Base-by-base conservation (phyloP, 371 early-diverging fungal species). In the Apophysomyces ossiformis region DNA sequence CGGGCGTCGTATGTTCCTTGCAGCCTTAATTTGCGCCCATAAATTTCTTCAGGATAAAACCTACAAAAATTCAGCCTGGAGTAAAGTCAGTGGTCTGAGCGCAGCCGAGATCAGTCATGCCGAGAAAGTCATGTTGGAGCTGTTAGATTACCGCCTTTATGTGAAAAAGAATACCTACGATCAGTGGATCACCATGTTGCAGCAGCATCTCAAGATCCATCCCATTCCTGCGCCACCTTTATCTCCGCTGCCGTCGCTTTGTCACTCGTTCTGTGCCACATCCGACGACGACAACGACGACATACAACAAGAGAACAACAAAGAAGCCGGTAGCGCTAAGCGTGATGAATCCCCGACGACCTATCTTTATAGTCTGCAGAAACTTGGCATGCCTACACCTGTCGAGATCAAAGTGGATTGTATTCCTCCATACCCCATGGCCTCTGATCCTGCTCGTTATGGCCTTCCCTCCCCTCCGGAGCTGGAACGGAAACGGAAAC, bases 11-110 rank as follows among this genome's bases (percentile, higher is more conserved):
- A 92, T 93, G 91, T 93, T 92, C 72, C 75, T 92, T 18, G 92
- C 91, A 39, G 89, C 92, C 6, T 69, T 93, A 54, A 89, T 93
- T 59, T 82, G 87, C 64, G 93, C 93, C 9, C 90, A 90, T 57
- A 93, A 93, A 71, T 93, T 89, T 66, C 85, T 92, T 65, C 86
- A 86, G 67, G 94, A 93, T 79, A 85, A 87, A 63, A 89, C 93
- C 46, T 93, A 90, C 77, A 90, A 92, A 35, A 93, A 92, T 81
- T 85, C 84, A 50, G 90, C 91, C 18, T 93, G 93, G 94, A 86
- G 89, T 62, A 90, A 90, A 78, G 85, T 93, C 57, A 90, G 91
- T 41, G 86, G 89, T 67, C 76, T 93, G 37, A 82, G 90, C 18
- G 82, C 89, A 7, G 61, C 77, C 16, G 91, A 93, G 80, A 87